Evolutionary conservation across 179 eudicot genomes (phyloP), one percentile per base, ranked within the genome.

Genomic region (Dionaea muscipula): DNA sequence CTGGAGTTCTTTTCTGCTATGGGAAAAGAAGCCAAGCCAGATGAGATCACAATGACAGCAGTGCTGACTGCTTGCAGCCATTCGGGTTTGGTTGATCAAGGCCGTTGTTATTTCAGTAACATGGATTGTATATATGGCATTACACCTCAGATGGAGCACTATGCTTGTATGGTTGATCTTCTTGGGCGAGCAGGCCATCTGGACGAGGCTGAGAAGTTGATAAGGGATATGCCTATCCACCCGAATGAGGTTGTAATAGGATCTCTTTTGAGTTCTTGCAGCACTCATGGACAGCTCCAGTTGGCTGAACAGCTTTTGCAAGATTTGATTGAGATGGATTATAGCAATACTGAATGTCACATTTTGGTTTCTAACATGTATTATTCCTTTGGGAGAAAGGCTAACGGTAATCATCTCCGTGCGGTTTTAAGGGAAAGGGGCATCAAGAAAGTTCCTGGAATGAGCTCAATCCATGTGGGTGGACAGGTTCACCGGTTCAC

Each of bases 81-180:
- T 23, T 63, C 75, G 0, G 79, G 79, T 28, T 56, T 75, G 47
- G 72, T 67, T 19, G 70, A 75, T 25, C 63, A 67, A 23, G 79
- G 72, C 19, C 51, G 51, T 7, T 27, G 35, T 24, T 37, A 55
- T 51, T 70, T 70, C 47, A 38, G 43, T 41, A 60, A 43, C 56
- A 64, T 75, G 1, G 37, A 63, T 41, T 16, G 31, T 7, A 3
- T 60, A 27, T 61, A 64, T 61, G 67, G 71, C 26, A 53, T 68
- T 48, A 27, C n/a, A 24, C 75, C 75, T 15, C 62, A 67, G 15
- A 53, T 75, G 36, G 79, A 75, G 25, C 74, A 75, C 45, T 70
- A 70, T 45, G 69, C 75, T 31, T 75, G 79, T 47, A 35, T 66
- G 47, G 70, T 75, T 3, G 79, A 75, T 63, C 75, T 75, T 11